Conservation (phyloP, 2,329 filamentous ascomycete species). For the Camillea tinctor region DNA sequence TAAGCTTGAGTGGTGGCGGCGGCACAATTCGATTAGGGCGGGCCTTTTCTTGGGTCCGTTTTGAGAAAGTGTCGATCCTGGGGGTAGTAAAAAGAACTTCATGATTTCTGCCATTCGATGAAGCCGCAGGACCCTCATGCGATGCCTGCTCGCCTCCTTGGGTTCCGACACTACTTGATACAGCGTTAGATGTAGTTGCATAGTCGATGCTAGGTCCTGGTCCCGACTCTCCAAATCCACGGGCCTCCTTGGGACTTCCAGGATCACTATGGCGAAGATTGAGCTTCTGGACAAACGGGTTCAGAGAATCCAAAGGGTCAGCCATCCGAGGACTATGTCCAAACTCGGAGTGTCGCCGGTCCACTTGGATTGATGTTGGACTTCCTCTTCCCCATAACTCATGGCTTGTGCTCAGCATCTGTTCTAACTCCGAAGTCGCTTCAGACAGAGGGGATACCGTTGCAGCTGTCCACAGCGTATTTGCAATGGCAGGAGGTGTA, state of each 20-base stretch:
- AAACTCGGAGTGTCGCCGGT: neutral
- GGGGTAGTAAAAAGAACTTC: slow-evolving; percentile 19
- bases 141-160: too few relatives aligned
- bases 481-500: slow-evolving; percentile 14
- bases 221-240: slow-evolving; percentile 17
- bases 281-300: slow-evolving; percentile 12
- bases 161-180: neutral
- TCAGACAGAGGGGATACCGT: slow-evolving; percentile 27
- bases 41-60: slow-evolving; percentile 3
- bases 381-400: neutral
- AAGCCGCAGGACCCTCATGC: neutral
- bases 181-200: neutral
- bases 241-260: slow-evolving; percentile 18
- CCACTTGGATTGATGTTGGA: neutral
- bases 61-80: slow-evolving; percentile 15
- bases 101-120: neutral
- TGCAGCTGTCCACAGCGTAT: slow-evolving; percentile 10
- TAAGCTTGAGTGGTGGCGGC: slow-evolving; percentile 24
- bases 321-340: slow-evolving; percentile 1
- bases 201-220: slow-evolving; percentile 15
- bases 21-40: slow-evolving; percentile 6
- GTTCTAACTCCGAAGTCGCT: neutral
- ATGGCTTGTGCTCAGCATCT: neutral
- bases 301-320: neutral
- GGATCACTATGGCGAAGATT: slow-evolving; percentile 27